Evolutionary conservation across 2,329 filamentous ascomycete species (phyloP), one percentile per base, ranked within the genome.

Genomic region (Clonostachys solani): DNA sequence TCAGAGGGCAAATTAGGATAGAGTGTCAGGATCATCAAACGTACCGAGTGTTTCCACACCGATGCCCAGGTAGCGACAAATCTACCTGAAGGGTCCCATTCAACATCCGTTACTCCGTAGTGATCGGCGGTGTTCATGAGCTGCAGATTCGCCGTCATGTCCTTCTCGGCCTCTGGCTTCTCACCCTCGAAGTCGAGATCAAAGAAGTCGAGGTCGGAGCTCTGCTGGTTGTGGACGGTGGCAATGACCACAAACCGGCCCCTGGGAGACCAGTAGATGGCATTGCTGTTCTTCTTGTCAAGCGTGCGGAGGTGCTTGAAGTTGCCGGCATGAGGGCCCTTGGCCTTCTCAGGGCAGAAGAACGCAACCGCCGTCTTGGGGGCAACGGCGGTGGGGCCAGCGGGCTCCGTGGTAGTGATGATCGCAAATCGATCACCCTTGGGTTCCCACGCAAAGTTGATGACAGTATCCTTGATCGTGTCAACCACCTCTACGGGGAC

Each of bases 221-320:
- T 92, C 69, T 96, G 89, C 64, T 91, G 86, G 60, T 92, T 96
- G 69, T 89, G 84, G 46, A 99, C 89, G 12, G 94, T 95, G 46
- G 91, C 94, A 47, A 99, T 84, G 42, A 97, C 86, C 36, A 97
- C 92, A 62, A 99, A 99, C 43, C 94, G 86, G 46, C 94, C 94
- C 67, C 86, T 89, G 19, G 94, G 94, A 17, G 91, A 95, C 94
- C 94, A 99, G 83, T 97, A 97, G 63, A 99, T 99, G 55, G 89
- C 92, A 64, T 99, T 99, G 81, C 88, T 96, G 73, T 95, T 97
- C 84, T 97, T 97, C 84, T 97, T 97, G 60, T 99, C 94, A 47
- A 96, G 78, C 9, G 92, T 97, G 53, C 91, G 85, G 56, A 97
- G 85, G 65, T 95, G 89, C 77, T 92, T 95, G 81, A 97, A 99